Conservation (phyloP, 495 filamentous ascomycete genomes). For the Tetracladium setigerum region DNA sequence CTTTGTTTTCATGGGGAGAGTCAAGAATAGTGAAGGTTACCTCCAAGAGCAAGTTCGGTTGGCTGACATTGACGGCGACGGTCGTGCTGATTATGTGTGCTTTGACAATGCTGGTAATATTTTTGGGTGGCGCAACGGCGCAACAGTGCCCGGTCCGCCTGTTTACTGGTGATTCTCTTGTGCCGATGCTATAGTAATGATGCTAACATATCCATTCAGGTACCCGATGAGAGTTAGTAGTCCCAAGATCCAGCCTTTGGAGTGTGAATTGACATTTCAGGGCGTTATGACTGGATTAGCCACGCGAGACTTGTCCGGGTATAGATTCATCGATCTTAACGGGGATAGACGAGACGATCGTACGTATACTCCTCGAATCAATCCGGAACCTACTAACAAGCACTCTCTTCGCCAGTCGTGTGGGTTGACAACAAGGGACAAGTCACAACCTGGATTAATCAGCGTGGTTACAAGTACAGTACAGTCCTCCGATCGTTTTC, state of each 20-base stretch:
- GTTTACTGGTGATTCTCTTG: not conserved
- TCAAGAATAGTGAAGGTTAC: not conserved
- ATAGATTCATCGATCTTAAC: too few species aligned
- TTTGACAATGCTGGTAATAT: not conserved
- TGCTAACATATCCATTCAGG: too few species aligned
- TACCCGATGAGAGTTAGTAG: too few species aligned
- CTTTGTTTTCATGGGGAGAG: not conserved
- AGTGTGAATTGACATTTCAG: too few species aligned
- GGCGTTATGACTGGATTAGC: too few species aligned
- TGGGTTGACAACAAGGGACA: not conserved
- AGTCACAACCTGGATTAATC: constrained; percentile 3
- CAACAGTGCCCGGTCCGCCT: not conserved
- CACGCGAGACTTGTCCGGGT: too few species aligned
- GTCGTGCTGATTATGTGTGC: not conserved
- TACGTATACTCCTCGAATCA: not conserved
- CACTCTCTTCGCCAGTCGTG: too few species aligned
- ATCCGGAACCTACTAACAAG: too few species aligned
- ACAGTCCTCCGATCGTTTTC: too few species aligned
- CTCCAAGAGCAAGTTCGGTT: not conserved
- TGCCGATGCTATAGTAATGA: too few species aligned
- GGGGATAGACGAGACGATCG: not conserved
- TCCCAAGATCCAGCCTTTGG: too few species aligned
- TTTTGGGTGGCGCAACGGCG: not conserved
- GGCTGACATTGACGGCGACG: not conserved
- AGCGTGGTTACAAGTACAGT: not conserved